Evolutionary conservation across 2,329 filamentous ascomycete genomes (phyloP).

Genomic region (Zymoseptoria brevis): DNA sequence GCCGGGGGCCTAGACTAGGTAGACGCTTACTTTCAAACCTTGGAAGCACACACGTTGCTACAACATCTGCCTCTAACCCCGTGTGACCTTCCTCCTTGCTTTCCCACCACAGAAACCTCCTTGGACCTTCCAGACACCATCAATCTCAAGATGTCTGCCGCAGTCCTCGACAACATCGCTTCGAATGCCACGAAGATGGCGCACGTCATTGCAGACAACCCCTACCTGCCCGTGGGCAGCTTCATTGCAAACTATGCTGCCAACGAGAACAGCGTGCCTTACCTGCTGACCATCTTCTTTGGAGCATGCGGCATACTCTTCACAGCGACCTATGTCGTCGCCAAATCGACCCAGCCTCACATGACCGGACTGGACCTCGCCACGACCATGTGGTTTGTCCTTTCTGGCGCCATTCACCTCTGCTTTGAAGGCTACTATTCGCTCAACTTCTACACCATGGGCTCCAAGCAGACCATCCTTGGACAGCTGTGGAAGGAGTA

Average conservation of each 20-base stretch:
- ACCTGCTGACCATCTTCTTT: slow-evolving; percentile 54
- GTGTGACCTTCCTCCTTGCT: neutral
- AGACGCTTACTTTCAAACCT: neutral
- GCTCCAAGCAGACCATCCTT: slow-evolving; percentile 61
- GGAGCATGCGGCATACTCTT: slow-evolving; percentile 52
- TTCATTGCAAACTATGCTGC: slow-evolving; percentile 56
- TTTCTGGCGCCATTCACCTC: slow-evolving; percentile 65
- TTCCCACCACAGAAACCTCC: neutral
- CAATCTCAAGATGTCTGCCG: neutral
- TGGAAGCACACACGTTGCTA: neutral
- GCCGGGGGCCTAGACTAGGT: neutral
- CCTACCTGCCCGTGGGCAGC: slow-evolving; percentile 63
- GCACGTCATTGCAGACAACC: slow-evolving; percentile 34
- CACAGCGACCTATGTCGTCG: slow-evolving; percentile 45
- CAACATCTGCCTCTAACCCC: neutral
- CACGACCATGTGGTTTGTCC: slow-evolving; percentile 65
- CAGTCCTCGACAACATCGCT: neutral
- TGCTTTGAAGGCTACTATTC: slow-evolving; percentile 85
- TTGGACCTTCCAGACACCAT: neutral
- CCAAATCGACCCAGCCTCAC: slow-evolving; percentile 46
- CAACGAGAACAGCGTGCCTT: slow-evolving; percentile 54
- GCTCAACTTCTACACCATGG: slow-evolving; percentile 57
- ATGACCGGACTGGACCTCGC: slow-evolving; percentile 49
- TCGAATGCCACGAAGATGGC: neutral
- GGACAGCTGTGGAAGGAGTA: slow-evolving; percentile 94